A percentile compares a stretch with the other conserved stretches of the same genome.
Evolutionary conservation across 352 stramenopile genomes (phyloP).

Genomic region (Globisporangium echinulatum): DNA sequence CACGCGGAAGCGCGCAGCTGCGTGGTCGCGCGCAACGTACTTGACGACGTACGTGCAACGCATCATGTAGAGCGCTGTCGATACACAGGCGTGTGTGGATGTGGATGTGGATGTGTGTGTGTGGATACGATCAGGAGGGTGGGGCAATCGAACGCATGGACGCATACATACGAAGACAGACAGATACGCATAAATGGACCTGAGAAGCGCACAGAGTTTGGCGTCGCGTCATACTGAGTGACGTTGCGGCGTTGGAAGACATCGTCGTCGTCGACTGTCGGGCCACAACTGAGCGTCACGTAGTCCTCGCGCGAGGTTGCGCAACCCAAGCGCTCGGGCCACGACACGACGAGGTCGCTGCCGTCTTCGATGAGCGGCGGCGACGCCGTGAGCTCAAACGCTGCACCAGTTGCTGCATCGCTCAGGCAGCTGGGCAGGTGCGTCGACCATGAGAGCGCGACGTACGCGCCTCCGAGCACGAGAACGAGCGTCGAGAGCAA

Average conservation of each 20-base stretch:
- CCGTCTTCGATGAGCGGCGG: constrained; percentile 36
- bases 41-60: constrained; percentile 56
- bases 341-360: constrained; percentile 46
- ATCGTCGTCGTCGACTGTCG: constrained; percentile 35
- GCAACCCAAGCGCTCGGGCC: constrained; percentile 18
- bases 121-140: neutral
- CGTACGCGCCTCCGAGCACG: constrained; percentile 3
- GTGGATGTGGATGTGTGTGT: too few species aligned
- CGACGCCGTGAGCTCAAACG: constrained; percentile 14
- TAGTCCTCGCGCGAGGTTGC: constrained; percentile 28
- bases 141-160: too few species aligned
- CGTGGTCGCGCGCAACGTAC: constrained; percentile 41
- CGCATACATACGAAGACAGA: neutral
- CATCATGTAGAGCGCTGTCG: constrained; percentile 52
- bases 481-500: constrained; percentile 4
- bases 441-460: neutral
- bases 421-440: neutral
- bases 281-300: constrained; percentile 61
- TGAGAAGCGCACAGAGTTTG: constrained; percentile 48
- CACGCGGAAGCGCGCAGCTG: constrained; percentile 10
- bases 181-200: constrained; percentile 3
- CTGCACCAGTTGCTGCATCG: too few species aligned
- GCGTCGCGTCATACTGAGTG: constrained; percentile 18
- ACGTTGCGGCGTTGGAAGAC: constrained; percentile 35
- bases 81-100: neutral